Evolutionary conservation across 2,329 filamentous ascomycete genomes (phyloP).

Genomic region (Fusarium fujikuroi): DNA sequence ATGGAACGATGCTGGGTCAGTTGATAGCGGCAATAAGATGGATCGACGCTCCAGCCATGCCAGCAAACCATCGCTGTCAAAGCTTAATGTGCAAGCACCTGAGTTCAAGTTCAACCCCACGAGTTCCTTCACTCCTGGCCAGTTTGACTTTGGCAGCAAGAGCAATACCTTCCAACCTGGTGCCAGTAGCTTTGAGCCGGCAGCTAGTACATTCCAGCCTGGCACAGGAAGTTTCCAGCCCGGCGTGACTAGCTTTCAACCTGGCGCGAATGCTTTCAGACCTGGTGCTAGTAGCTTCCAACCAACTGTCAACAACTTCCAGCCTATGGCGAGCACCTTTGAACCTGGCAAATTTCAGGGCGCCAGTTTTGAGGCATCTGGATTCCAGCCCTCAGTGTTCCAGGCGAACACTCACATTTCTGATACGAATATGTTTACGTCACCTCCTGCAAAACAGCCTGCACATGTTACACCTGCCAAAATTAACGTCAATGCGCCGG

Average conservation of each 20-base stretch:
- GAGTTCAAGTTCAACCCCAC: conserved; percentile 82
- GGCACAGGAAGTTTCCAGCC: conserved; percentile 15
- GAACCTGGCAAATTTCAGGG: conserved; percentile 23
- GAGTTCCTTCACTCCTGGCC: conserved; percentile 47
- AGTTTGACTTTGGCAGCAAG: conserved; percentile 45
- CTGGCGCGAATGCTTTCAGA: conserved; percentile 7
- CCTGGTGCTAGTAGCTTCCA: conserved; percentile 52
- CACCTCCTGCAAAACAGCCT: conserved; percentile 24
- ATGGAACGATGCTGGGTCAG: conserved; percentile 65
- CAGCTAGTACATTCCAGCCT: conserved; percentile 39
- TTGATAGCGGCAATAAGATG: conserved; percentile 47
- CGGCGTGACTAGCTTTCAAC: conserved; percentile 8
- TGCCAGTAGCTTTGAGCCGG: conserved; percentile 44
- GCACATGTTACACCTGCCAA: conserved; percentile 50
- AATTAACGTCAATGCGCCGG: conserved; percentile 76
- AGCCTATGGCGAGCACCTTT: conserved; percentile 17
- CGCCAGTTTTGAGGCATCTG: conserved; percentile 13
- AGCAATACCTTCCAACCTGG: conserved; percentile 57
- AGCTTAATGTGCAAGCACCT: conserved; percentile 87
- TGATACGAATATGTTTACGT: conserved; percentile 33
- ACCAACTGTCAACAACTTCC: conserved; percentile 49
- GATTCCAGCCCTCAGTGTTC: conserved; percentile 60
- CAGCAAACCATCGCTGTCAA: conserved; percentile 78
- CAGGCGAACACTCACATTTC: conserved; percentile 48
- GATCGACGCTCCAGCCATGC: conserved; percentile 63